Evolutionary conservation across 2,329 filamentous ascomycete species (phyloP), one percentile per base, ranked within the genome.

Genomic region (Trichoderma atroviride): DNA sequence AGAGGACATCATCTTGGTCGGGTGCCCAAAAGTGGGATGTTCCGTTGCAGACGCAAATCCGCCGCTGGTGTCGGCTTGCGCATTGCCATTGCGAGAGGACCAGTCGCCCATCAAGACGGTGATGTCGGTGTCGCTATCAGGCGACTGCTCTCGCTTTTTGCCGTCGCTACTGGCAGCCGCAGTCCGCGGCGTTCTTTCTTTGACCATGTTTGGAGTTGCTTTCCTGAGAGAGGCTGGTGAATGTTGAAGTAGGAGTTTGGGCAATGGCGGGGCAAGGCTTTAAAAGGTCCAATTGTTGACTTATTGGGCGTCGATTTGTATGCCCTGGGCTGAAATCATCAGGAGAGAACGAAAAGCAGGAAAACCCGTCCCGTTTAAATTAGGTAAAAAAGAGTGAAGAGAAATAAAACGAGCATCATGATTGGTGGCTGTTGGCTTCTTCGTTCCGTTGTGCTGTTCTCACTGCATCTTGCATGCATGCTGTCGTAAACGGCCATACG

Each of bases 101-200:
- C 76, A 75, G 57, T 77, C 76, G 61, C 72, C 76, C 52, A 81
- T 72, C 27, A 79, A 72, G 61, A 75, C 75, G 37, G 76, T 76
- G 68, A 81, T 77, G 63, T 80, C 79, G 40, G 72, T 73, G 66
- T 79, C 77, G 70, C 78, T 78, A 27, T 79, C 77, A 6, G 77
- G 76, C 14, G 75, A 76, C 57, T 72, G 70, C 57, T 74, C 77
- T 37, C 76, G 74, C 35, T 68, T 67, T n/a, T 70, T 37, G 59
- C 70, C 73, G 29, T 77, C 76, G 68, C 76, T 73, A 69, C 76
- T 79, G 31, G 74, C 74, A n/a, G 75, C 75, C 58, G 76, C 76
- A 22, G 84, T 79, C 74, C 74, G 83, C 75, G 76, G 84, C 75
- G 74, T 84, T 73, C 76, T 83, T 79, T 81, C 85, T 75, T 80